Conservation (phyloP, 108 stramenopile genomes). For the Bacterosira constricta region DNA sequence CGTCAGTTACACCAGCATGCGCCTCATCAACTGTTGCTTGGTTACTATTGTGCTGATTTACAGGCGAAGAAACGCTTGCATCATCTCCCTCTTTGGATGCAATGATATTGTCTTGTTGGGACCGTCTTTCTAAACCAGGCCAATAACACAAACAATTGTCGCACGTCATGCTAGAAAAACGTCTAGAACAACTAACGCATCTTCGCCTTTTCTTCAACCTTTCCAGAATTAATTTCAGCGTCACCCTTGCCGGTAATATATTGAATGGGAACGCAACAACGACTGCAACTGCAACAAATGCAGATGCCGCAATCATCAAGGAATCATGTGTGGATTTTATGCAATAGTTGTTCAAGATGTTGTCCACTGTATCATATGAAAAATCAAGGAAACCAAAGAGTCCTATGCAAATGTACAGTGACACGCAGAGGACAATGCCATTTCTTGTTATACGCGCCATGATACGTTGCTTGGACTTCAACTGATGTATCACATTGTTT, state of each 20-base stretch:
- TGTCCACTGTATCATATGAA: slow-evolving; percentile 55
- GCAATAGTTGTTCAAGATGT: slow-evolving; percentile 66
- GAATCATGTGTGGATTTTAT: slow-evolving; percentile 39
- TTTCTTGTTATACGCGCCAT: slow-evolving; percentile 29
- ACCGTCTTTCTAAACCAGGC: not conserved
- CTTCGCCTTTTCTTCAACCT: slow-evolving; percentile 16
- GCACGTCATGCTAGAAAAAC: not conserved
- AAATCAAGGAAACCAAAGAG: slow-evolving; percentile 71
- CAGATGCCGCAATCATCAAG: slow-evolving; percentile 68
- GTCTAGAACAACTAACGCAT: not conserved
- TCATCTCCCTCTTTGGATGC: not conserved
- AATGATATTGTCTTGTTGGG: not conserved
- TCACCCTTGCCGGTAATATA: slow-evolving; percentile 77
- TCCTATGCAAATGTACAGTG: slow-evolving; percentile 48
- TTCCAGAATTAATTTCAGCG: slow-evolving; percentile 61
- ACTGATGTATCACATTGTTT: not conserved
- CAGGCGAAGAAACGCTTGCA: not conserved
- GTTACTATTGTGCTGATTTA: too few species aligned
- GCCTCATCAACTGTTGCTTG: too few species aligned
- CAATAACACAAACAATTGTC: not conserved
- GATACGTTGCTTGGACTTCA: slow-evolving; percentile 5
- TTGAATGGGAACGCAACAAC: slow-evolving; percentile 85
- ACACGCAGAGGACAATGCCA: slow-evolving; percentile 49
- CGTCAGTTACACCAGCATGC: slow-evolving; percentile 1
- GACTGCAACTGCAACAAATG: slow-evolving; percentile 76